Evolutionary conservation across 352 stramenopile genomes (phyloP), one percentile per base, ranked within the genome.

Genomic region (Phytopythium vexans): DNA sequence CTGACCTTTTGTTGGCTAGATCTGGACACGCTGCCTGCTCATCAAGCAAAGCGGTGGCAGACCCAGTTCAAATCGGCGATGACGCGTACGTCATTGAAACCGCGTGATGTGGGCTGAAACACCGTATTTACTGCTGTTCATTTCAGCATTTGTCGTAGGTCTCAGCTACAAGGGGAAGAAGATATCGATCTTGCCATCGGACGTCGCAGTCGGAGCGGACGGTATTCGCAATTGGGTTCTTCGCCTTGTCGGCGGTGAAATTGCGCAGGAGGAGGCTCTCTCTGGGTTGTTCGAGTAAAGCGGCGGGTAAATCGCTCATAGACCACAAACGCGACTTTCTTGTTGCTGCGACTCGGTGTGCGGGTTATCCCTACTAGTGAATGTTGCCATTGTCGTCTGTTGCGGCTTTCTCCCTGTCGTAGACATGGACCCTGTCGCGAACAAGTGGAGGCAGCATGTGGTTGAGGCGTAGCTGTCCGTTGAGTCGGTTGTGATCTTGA

Each of bases 1-100:
- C 42, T 94, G 11, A 89, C 77, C 4, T 90, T 92, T 53, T 89
- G 74, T 52, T 94, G 85, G 85, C 45, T 86, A 15, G 77, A 94
- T 51, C 33, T 91, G 31, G 60, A 64, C 14, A 21, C 38, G 15
- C 70, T 74, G 7, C 48, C 48, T n/a, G 16, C 48, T 33, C 48
- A 36, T 12, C 48, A 53, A 14, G 48, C 35, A 14, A 53, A 53
- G 12, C 35, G 14, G 5, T 92, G 82, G 82, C 35, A 69, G 16
- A 46, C 54, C 12, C 78, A 89, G 45, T 80, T 88, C 33, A 47
- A 61, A 8, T n/a, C 45, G 7, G 33, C 55, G 11, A 1, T 51
- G 39, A 32, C 62, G 41, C 69, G 76, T 86, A 68, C 36, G 66
- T 77, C 7, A 2, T 40, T 41, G 15, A 9, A 9, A 35, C 40